Conservation (phyloP, 768 basidiomycete species). For the Boletus bicolor region DNA sequence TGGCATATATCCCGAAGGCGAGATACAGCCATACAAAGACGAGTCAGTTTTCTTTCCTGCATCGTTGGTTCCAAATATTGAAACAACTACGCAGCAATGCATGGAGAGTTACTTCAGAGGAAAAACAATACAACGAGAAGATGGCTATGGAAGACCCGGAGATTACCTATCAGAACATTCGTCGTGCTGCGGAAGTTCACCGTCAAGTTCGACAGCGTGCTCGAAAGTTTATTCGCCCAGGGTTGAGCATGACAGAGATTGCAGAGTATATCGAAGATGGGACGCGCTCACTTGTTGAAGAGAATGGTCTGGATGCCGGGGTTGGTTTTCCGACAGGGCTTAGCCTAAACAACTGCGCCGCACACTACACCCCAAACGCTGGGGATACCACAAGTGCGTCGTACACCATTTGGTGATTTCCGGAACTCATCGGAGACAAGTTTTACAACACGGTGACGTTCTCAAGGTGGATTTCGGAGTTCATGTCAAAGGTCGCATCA, state of each 20-base stretch:
- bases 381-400: conserved; percentile 77
- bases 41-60: conserved; percentile 56
- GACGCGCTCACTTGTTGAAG: conserved; percentile 88
- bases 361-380: conserved; percentile 95
- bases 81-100: conserved; percentile 56
- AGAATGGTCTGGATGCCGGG: conserved; percentile 78
- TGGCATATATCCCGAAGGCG: conserved; percentile 88
- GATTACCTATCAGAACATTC: conserved; percentile 83
- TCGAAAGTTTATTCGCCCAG: conserved; percentile 80
- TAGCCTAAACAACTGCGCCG: conserved; percentile 91
- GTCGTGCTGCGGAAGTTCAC: conserved; percentile 94
- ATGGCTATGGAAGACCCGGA: conserved; percentile 77
- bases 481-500: conserved; percentile 92
- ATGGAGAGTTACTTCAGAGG: conserved; percentile 87
- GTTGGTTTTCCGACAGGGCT: conserved; percentile 97
- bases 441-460: conserved; percentile 79
- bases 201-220: conserved; percentile 85
- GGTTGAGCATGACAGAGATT: conserved; percentile 93
- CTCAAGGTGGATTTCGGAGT: conserved; percentile 98
- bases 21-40: conserved; percentile 87
- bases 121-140: conserved; percentile 81
- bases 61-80: background rate
- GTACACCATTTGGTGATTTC: background rate
- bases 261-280: conserved; percentile 92
- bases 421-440: conserved; percentile 39